Evolutionary conservation across 257 asterid species (phyloP), one percentile per base, ranked within the genome.

Genomic region (Jasminum sambac): DNA sequence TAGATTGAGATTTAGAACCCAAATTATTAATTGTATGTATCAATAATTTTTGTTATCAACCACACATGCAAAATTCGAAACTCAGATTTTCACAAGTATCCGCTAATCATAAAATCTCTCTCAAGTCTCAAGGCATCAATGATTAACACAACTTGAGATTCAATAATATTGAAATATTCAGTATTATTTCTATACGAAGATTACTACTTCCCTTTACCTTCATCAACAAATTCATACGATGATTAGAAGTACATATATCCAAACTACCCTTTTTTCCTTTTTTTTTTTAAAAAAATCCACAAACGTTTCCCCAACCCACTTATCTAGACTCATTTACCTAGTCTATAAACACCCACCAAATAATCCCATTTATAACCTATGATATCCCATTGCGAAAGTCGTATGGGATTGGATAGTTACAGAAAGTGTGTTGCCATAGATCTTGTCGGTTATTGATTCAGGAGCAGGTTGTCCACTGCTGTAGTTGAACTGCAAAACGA

Each of bases 391-490:
- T 44, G 37, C 59, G 57, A 37, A 40, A 61, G 19, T 44, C 34
- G 76, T 46, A 71, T 46, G 64, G 66, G 76, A 64, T 57, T 30
- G 67, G 72, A 68, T 70, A 71, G 90, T 71, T 89, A 95, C 99
- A n/a, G 99, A 91, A 69, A 95, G 97, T 2, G 98, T 91, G 81
- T 95, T 95, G 63, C 99, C 98, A 62, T 95, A 95, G 26, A 95
- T 91, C 80, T 91, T 88, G 88, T 95, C 98, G 6, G 99, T 95
- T 74, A 95, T 91, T 42, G 96, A 88, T 79, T 95, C 99, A 0
- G 99, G 99, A 61, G 98, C 99, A 59, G 99, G 98, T 76, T 95
- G 99, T 74, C 99, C 99, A 63, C 99, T 95, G 86, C 96, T 89
- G 70, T 91, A 95, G 69, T 95, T 95, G 84, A 91, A 91, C 98